Conservation (phyloP, 192 early-diverging fungal species). For the Coemansia sp. region DNA sequence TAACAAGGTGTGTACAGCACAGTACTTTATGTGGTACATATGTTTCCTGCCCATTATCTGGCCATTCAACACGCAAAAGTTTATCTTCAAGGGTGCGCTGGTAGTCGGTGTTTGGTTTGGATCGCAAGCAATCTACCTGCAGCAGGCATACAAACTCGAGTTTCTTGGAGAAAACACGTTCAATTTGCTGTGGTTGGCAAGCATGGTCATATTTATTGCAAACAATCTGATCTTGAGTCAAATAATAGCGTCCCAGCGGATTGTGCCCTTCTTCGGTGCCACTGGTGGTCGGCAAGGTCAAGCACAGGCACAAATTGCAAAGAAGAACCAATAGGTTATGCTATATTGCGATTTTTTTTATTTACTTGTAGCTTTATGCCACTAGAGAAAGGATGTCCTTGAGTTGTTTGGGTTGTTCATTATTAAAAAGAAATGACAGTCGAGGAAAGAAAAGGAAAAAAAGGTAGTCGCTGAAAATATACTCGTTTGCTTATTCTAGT, state of each 20-base stretch:
- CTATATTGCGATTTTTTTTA: neutral
- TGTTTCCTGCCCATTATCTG: slow-evolving; percentile 87
- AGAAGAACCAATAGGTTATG: slow-evolving; percentile 9
- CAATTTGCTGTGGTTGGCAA: slow-evolving; percentile 69
- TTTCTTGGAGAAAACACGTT: slow-evolving; percentile 87
- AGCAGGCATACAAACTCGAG: slow-evolving; percentile 83
- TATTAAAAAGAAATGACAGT: too few species aligned
- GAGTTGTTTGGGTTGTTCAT: too few species aligned
- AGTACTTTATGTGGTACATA: slow-evolving; percentile 99
- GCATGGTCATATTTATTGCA: slow-evolving; percentile 67
- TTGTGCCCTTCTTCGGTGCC: slow-evolving; percentile 25
- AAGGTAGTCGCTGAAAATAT: too few species aligned
- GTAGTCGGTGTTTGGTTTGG: slow-evolving; percentile 70
- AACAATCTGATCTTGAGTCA: slow-evolving; percentile 74
- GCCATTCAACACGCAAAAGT: slow-evolving; percentile 58
- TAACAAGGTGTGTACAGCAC: slow-evolving; percentile 96
- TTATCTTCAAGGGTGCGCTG: slow-evolving; percentile 56
- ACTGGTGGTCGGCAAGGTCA: neutral
- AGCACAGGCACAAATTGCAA: neutral
- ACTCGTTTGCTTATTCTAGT: slow-evolving; percentile 16
- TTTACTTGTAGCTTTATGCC: too few species aligned
- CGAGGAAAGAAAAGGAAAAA: too few species aligned
- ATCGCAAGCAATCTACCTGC: slow-evolving; percentile 84
- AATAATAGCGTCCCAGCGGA: slow-evolving; percentile 37
- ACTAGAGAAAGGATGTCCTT: too few species aligned